Base-by-base conservation (phyloP, 495 filamentous ascomycete genomes). In the Hypoxylon fuscum region DNA sequence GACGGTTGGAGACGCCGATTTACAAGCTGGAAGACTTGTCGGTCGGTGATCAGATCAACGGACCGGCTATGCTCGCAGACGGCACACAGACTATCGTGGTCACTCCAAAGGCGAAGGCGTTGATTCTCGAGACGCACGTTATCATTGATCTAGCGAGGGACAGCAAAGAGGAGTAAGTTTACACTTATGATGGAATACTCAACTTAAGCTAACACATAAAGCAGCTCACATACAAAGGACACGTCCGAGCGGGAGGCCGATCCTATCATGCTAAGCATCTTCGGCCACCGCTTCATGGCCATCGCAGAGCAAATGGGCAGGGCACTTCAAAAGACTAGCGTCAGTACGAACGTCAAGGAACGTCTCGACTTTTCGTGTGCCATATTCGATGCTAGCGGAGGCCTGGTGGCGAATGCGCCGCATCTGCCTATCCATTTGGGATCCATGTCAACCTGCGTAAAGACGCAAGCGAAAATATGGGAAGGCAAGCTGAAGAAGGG, bases 291-390 rank as follows among this genome's bases (percentile, higher is more conserved):
- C 0, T 98, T 98, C 78, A 98, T 98, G 95, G 93, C 94, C 10
- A 98, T 98, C 70, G 95, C 95, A 2, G 95, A 98, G 75, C 94
- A 97, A 72, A 98, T 97, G 94, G 95, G 95, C 3, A 81, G 92
- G 50, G 93, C 95, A 2, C 79, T 98, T 22, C 95, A 98, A 65
- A 98, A 97, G 82, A 98, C 95, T 0, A 94, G 91, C 61, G 95
- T 98, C 43, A 96, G 91, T 55, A 98, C 95, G 3, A 98, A 98
- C 70, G 95, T 98, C 68, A 98, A 98, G 68, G 95, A 98, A 74
- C 87, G 95, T 1, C 83, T 98, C 3, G 95, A 98, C 68, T 98
- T 97, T 64, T 97, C 93, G 1, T 98, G 95, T 64, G 95, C 95
- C 29, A 84, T 98, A 11, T 98, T 98, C 62, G 95, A 97, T 59